phyloP scores from a whole-genome alignment of 208 protist species.

The Histomonas meleagridis region DNA sequence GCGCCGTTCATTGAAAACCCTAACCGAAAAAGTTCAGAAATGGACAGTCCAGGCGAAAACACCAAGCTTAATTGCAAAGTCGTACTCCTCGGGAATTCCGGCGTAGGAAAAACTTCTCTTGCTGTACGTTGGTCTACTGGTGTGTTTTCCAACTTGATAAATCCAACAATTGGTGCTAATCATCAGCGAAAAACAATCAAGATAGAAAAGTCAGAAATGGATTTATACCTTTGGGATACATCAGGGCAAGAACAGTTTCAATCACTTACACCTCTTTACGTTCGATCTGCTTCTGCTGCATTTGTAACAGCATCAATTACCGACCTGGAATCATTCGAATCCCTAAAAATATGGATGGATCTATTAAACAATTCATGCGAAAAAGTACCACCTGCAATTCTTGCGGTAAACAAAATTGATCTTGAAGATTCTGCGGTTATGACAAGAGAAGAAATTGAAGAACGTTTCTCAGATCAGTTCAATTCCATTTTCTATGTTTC shows the following conservation, averaged over 20 bases:
- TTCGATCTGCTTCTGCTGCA: not conserved
- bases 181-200: not conserved
- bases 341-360: not conserved
- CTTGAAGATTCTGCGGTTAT: not conserved
- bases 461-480: not conserved
- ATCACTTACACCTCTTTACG: not conserved
- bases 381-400: not conserved
- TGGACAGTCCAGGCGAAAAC: too few species aligned
- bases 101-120: not conserved
- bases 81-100: not conserved
- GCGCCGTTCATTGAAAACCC: too few species aligned
- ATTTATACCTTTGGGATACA: constrained; percentile 8
- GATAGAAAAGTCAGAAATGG: not conserved
- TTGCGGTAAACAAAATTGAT: constrained; percentile 34
- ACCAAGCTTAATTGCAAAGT: too few species aligned
- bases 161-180: not conserved
- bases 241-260: not conserved
- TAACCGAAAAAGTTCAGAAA: too few species aligned
- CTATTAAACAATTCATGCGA: not conserved
- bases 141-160: not conserved
- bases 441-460: not conserved
- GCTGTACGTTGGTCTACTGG: not conserved
- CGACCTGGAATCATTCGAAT: not conserved
- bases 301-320: not conserved
- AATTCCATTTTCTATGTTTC: not conserved